A percentile compares a stretch with the other conserved stretches of the same genome.
These are phyloP conservation scores for Plenodomus lindquistii DNA, from an alignment of 2,329 filamentous ascomycete genomes.

Conservation along the genomic window DNA sequence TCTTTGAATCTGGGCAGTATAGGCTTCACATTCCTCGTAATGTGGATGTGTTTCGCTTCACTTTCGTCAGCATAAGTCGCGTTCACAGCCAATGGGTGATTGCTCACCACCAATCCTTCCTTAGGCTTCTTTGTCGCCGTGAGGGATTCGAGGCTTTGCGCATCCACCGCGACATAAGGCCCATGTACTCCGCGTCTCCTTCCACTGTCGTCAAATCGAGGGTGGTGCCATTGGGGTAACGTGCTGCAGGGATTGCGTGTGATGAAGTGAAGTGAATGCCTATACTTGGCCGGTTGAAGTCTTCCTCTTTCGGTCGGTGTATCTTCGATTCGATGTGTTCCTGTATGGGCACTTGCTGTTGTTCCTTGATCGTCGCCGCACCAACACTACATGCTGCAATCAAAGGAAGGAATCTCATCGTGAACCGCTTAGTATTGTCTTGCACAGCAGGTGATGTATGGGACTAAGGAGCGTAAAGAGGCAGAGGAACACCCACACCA, in stretches of 20 bases:
- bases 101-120: conserved; percentile 8
- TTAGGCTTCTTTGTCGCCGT: background rate
- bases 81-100: background rate
- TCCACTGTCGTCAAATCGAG: conserved; percentile 25
- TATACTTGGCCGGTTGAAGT: conserved; percentile 11
- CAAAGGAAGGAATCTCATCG: background rate
- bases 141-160: background rate
- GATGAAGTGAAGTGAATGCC: conserved; percentile 35
- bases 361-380: background rate
- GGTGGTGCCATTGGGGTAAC: conserved; percentile 28
- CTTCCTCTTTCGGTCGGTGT: background rate
- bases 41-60: background rate
- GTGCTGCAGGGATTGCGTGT: conserved; percentile 27
- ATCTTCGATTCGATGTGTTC: background rate
- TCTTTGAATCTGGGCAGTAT: background rate
- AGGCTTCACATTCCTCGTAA: background rate
- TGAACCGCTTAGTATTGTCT: background rate
- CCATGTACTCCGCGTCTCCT: conserved; percentile 27
- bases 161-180: conserved; percentile 28
- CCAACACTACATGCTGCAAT: background rate
- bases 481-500: background rate
- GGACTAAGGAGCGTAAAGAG: background rate
- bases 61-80: background rate
- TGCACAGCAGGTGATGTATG: background rate
- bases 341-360: conserved; percentile 8